These are phyloP conservation scores for Kickxella alabastrina DNA, from an alignment of 192 early-diverging fungal species.

Conservation along the genomic window DNA sequence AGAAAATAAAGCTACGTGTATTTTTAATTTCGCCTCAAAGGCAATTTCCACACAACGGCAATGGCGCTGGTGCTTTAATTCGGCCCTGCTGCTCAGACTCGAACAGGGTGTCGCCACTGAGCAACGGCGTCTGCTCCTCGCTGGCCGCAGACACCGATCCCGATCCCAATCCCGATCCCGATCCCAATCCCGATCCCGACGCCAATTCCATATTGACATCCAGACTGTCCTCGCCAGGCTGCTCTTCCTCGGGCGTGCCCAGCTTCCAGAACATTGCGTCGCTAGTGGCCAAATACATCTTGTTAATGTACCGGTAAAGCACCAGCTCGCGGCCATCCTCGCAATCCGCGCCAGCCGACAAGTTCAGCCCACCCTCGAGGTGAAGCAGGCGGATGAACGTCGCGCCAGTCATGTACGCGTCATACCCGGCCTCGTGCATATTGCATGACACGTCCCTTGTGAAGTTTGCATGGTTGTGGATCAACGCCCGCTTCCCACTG, in stretches of 20 bases:
- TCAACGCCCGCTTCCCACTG: too few species aligned
- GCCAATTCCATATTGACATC: too few species aligned
- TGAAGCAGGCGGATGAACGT: conserved; percentile 67
- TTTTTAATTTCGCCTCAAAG: too few species aligned
- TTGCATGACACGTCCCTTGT: conserved; percentile 45
- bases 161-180: too few species aligned
- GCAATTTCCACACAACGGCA: too few species aligned
- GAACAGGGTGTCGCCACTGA: too few species aligned
- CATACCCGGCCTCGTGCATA: conserved; percentile 90
- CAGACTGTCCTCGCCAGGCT: background rate
- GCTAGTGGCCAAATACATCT: conserved; percentile 17
- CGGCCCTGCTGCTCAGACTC: too few species aligned
- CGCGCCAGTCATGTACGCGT: conserved; percentile 86
- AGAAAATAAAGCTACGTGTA: too few species aligned
- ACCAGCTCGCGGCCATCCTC: conserved; percentile 28
- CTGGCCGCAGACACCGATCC: too few species aligned
- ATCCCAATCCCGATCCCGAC: too few species aligned
- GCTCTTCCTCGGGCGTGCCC: background rate
- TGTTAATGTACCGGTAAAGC: conserved; percentile 43
- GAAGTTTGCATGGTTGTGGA: conserved; percentile 54
- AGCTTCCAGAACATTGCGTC: conserved; percentile 16
- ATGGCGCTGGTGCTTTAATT: too few species aligned
- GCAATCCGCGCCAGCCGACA: conserved; percentile 1
- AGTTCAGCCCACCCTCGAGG: conserved; percentile 29
- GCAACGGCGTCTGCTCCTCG: too few species aligned